Conservation (phyloP, 495 filamentous ascomycete genomes). For the Penicillium lividum region DNA sequence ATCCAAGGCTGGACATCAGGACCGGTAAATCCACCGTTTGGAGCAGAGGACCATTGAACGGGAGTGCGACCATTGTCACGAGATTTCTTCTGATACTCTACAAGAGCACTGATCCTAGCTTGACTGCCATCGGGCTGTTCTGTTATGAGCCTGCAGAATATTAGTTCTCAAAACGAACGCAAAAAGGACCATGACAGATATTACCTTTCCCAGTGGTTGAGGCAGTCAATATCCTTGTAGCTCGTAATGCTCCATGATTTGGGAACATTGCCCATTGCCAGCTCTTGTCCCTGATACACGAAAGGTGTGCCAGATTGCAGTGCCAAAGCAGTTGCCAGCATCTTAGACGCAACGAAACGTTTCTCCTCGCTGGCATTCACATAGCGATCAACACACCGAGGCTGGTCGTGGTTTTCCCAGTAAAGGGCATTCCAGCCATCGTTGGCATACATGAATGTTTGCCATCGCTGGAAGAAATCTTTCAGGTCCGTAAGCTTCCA, state of each 20-base stretch:
- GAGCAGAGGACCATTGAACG: conserved; percentile 50
- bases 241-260: conserved; percentile 62
- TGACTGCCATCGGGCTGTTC: conserved; percentile 35
- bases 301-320: conserved; percentile 68
- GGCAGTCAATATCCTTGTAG: conserved; percentile 71
- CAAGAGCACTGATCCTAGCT: conserved; percentile 34
- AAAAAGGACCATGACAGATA: neutral
- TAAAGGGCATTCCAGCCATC: conserved; percentile 73
- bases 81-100: conserved; percentile 52
- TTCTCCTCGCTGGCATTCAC: conserved; percentile 48
- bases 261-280: conserved; percentile 75
- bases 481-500: conserved; percentile 62
- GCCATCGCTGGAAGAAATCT: conserved; percentile 61
- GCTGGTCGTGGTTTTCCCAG: conserved; percentile 75
- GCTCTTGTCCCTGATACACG: conserved; percentile 75
- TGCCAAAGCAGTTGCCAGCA: conserved; percentile 60
- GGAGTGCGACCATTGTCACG: conserved; percentile 60
- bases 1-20: conserved; percentile 60
- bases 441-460: conserved; percentile 66
- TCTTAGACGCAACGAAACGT: conserved; percentile 55
- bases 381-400: conserved; percentile 63
- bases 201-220: conserved; percentile 61
- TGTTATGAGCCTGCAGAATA: conserved; percentile 32
- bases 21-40: conserved; percentile 54
- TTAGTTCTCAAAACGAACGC: neutral